phyloP scores from a whole-genome alignment of 2,329 filamentous ascomycete species.

The Monosporascus sp. region DNA sequence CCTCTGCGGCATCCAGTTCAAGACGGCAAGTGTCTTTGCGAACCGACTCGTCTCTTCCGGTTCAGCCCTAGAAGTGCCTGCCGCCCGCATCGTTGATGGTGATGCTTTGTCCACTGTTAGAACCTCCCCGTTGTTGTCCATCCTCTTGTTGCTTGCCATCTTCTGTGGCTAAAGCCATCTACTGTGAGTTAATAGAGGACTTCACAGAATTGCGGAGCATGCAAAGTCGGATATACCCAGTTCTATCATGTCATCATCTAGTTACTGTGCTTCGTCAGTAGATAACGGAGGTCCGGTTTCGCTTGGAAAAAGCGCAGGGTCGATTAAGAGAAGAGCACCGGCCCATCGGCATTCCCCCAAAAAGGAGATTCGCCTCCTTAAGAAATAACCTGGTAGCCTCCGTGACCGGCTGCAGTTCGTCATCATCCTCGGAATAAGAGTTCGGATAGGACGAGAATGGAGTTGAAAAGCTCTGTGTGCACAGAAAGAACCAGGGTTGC shows the following conservation, averaged over 20 bases:
- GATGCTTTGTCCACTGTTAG: background rate
- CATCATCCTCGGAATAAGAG: too few relatives aligned
- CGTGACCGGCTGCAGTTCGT: too few relatives aligned
- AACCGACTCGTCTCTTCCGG: background rate
- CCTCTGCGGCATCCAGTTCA: conserved; percentile 57
- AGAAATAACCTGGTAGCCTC: too few relatives aligned
- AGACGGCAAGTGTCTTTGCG: conserved; percentile 14
- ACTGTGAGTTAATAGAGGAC: background rate
- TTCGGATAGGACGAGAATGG: too few relatives aligned
- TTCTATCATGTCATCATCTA: too few relatives aligned
- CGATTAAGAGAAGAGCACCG: too few relatives aligned
- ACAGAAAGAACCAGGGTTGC: too few relatives aligned
- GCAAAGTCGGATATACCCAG: too few relatives aligned
- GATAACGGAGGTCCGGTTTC: background rate
- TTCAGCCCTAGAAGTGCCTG: background rate
- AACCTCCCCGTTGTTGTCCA: background rate
- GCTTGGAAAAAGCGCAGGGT: background rate
- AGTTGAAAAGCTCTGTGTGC: too few relatives aligned
- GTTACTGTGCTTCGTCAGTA: background rate
- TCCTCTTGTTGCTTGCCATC: background rate
- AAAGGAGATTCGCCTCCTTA: too few relatives aligned
- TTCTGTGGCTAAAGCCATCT: background rate
- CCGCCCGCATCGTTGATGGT: background rate
- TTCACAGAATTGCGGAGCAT: too few relatives aligned
- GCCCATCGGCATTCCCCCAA: background rate